These are phyloP conservation scores for Annulohypoxylon bovei DNA, from an alignment of 495 filamentous ascomycete species.

Conservation along the genomic window DNA sequence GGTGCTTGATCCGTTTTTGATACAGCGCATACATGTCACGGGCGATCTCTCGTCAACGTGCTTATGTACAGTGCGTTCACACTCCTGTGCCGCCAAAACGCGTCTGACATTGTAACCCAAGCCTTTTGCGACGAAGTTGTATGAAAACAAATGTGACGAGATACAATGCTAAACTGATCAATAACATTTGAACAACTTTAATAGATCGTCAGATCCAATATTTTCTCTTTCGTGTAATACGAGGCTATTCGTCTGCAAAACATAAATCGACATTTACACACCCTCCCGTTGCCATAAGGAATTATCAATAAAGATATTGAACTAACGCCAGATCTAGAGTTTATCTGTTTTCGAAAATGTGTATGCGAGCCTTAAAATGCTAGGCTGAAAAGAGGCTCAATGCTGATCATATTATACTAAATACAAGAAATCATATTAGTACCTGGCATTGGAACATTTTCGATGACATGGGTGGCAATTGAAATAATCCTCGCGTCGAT, in stretches of 20 bases:
- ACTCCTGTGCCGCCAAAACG: neutral
- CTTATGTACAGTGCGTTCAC: neutral
- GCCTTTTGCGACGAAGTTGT: too few relatives aligned
- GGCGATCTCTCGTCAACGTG: slow-evolving; percentile 4
- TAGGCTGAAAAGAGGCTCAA: slow-evolving; percentile 31
- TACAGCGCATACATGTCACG: slow-evolving; percentile 6
- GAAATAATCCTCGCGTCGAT: slow-evolving; percentile 24
- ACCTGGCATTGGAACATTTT: neutral
- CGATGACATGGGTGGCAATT: slow-evolving; percentile 6
- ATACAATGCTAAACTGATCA: neutral
- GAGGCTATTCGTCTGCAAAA: neutral
- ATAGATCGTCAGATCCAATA: neutral
- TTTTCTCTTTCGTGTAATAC: neutral
- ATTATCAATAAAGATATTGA: neutral
- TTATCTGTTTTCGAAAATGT: neutral
- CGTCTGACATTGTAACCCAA: neutral
- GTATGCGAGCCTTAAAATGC: neutral
- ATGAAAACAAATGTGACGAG: too few relatives aligned
- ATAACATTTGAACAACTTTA: neutral
- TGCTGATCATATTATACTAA: slow-evolving; percentile 28
- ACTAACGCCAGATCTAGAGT: neutral
- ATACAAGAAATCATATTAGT: slow-evolving; percentile 6
- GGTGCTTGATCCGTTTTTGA: slow-evolving; percentile 8
- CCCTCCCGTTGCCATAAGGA: neutral
- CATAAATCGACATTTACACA: neutral